Evolutionary conservation across 768 basidiomycete genomes (phyloP), one percentile per base, ranked within the genome.

Genomic region (Naganishia vaughanmartiniae): DNA sequence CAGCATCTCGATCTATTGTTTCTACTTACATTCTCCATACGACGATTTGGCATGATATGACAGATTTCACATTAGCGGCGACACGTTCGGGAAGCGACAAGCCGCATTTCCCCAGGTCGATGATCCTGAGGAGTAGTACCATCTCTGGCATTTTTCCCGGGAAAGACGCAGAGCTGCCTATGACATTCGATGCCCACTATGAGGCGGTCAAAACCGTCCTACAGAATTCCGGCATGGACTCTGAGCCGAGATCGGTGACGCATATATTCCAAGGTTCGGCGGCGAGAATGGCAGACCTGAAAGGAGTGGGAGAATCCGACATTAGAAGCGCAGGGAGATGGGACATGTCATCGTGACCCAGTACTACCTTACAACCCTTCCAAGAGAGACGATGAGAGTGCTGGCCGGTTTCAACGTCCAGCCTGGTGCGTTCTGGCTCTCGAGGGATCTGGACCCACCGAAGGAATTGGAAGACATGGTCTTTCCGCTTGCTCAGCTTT

Each of bases 291-390:
- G 56, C 56, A 31, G 56, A 57, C 34, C 56, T 57, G 4, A 34
- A 34, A 4, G 56, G 56, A 2, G 56, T 31, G 4, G 30, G 31
- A 57, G 56, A 57, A 34, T 2, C 30, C 7, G 56, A 57, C 33
- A 57, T 57, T 31, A 57, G 24, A 15, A 28, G 56, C 2, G 56
- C 56, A 6, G 33, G 56, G 14, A 4, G 31, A 17, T 57, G 56
- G 56, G 56, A 57, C 14, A 57, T 15, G 31, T 57, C 56, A 24
- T 30, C 56, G 34, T 57, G 31, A 33, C 31, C 6, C 56, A 57
- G 21, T 57, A 57, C 56, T 33, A 57, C 33, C 56, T 57, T 34
- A 57, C 56, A 15, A 57, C 56, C 2, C 31, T 57, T 30, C 56
- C 56, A 2, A 12, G 56, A 17, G 24, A 12, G 56, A 57, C 56